Percentiles rank a stretch among this genome's conserved stretches.
Conservation (phyloP, 192 early-diverging fungal species). For the Mortierella alpina region DNA sequence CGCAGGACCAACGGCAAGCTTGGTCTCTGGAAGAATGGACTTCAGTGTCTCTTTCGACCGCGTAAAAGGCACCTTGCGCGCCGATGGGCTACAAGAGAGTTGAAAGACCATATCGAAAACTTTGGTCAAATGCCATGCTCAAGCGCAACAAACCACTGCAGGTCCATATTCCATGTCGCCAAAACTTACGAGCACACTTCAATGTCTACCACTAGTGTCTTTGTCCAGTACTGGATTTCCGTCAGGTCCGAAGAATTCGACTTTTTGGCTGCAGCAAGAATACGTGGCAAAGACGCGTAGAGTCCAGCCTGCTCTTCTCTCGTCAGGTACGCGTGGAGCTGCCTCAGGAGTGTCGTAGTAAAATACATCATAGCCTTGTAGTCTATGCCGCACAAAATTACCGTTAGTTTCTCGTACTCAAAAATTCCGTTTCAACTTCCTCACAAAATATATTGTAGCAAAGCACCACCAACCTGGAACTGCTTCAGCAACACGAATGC, state of each 20-base stretch:
- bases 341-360: conserved; percentile 72
- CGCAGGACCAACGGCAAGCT: conserved; percentile 26
- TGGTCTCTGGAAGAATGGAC: conserved; percentile 37
- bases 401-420: neutral
- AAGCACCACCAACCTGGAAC: conserved; percentile 66
- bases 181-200: conserved; percentile 59
- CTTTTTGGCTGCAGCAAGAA: conserved; percentile 64
- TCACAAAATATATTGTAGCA: neutral
- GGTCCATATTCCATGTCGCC: neutral
- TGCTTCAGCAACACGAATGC: conserved; percentile 74
- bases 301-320: conserved; percentile 75
- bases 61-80: conserved; percentile 68
- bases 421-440: neutral
- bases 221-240: conserved; percentile 66
- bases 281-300: conserved; percentile 64
- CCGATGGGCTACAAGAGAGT: conserved; percentile 53
- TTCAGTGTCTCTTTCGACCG: conserved; percentile 59
- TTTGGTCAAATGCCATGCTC: neutral
- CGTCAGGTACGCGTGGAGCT: conserved; percentile 68
- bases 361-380: conserved; percentile 70
- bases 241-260: conserved; percentile 56
- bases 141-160: neutral
- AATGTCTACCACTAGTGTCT: conserved; percentile 65
- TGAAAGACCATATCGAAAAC: neutral
- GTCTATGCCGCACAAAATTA: conserved; percentile 52